Percentiles rank a stretch among this genome's conserved stretches.
Evolutionary conservation across 257 asterid species (phyloP).

Genomic region (Solanum arcanum): DNA sequence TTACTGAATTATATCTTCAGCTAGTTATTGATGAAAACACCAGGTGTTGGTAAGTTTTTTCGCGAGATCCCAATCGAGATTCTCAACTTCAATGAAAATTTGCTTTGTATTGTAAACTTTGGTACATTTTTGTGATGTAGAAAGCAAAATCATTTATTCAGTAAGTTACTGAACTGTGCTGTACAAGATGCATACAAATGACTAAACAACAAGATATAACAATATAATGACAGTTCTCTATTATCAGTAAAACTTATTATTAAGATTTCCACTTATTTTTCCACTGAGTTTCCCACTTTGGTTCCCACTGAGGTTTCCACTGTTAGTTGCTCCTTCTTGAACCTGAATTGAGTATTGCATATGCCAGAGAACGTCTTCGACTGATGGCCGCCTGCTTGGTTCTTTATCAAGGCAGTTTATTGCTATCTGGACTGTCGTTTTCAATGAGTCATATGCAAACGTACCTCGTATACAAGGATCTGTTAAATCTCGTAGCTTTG

Average conservation of each 20-base stretch:
- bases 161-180: not conserved
- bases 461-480: slow-evolving; percentile 85
- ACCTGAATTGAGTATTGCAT: slow-evolving; percentile 95
- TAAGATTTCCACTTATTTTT: slow-evolving; percentile 32
- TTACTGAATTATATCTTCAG: not conserved
- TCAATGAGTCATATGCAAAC: slow-evolving; percentile 77
- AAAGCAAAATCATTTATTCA: not conserved
- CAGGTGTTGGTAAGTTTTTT: not conserved
- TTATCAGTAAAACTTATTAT: slow-evolving; percentile 26
- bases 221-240: not conserved
- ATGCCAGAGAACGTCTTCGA: slow-evolving; percentile 98
- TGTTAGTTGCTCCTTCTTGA: slow-evolving; percentile 97
- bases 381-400: slow-evolving; percentile 54
- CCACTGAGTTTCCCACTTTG: slow-evolving; percentile 38
- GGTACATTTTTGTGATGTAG: not conserved
- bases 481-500: slow-evolving; percentile 51
- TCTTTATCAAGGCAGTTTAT: slow-evolving; percentile 60
- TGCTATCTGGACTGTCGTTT: slow-evolving; percentile 67
- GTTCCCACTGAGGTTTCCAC: slow-evolving; percentile 49
- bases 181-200: not conserved
- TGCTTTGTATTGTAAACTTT: not conserved
- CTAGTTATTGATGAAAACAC: not conserved
- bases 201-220: not conserved
- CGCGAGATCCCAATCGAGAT: not conserved
- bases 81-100: not conserved